phyloP scores from a whole-genome alignment of 192 early-diverging fungal genomes.

The Ambispora gerdemannii region DNA sequence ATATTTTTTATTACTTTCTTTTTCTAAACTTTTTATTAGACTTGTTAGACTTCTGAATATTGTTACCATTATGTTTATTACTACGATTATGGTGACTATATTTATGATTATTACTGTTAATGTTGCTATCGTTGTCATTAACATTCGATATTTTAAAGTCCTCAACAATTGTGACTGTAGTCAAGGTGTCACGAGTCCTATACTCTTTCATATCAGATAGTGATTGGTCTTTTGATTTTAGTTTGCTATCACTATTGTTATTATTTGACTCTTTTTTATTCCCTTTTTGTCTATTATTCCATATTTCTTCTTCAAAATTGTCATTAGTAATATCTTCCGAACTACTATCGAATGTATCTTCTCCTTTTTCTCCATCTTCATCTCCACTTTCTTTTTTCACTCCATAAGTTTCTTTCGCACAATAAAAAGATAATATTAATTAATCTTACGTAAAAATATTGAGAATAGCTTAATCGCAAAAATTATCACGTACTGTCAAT shows the following conservation, averaged over 20 bases:
- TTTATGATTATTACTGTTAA: too few species aligned
- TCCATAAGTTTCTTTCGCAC: background rate
- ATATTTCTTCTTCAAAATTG: background rate
- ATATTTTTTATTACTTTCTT: too few species aligned
- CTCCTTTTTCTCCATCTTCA: background rate
- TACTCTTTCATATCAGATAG: background rate
- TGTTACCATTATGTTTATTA: too few species aligned
- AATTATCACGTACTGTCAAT: conserved; percentile 15
- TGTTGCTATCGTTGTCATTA: too few species aligned
- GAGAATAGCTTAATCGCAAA: background rate
- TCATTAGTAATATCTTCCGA: background rate
- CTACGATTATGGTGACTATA: too few species aligned
- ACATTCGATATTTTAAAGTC: conserved; percentile 13
- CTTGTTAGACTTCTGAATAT: too few species aligned
- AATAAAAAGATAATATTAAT: background rate
- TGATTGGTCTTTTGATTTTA: background rate
- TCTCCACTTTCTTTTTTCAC: background rate
- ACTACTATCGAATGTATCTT: background rate
- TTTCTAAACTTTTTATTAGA: too few species aligned
- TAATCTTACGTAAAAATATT: background rate
- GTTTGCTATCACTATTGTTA: too few species aligned
- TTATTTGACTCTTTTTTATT: background rate
- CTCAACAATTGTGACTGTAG: conserved; percentile 20
- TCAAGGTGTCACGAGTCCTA: background rate
- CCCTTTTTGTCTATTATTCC: background rate